Evolutionary conservation across 805 yeast species (phyloP), one percentile per base, ranked within the genome.

Genomic region (Metschnikowia santaceciliae): DNA sequence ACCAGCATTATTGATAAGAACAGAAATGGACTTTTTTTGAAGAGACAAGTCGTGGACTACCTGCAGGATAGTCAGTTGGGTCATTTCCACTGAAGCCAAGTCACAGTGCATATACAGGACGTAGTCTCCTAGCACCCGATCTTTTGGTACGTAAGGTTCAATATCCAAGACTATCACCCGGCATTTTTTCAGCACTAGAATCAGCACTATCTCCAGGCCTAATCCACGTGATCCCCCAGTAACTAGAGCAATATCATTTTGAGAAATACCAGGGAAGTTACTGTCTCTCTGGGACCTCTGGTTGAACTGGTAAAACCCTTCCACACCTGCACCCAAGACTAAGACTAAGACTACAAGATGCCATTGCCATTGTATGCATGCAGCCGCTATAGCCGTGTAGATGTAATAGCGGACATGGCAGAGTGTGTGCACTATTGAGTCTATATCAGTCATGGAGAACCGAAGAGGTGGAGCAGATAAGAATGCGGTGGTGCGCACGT

Each of bases 161-260:
- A 65, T 23, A 52, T 76, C 80, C 14, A 75, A 43, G 1, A 72
- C 61, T 40, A 60, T 55, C 13, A 76, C 64, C 19, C 53, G 59
- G 15, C 53, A 61, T 22, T 52, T 46, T 3, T 52, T 54, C 11
- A 6, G 23, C 4, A 49, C 37, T 2, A 78, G 54, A 17, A 22
- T 43, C 33, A 57, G 55, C 3, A 70, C 75, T 4, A 78, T 58
- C 43, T 70, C 75, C 1, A 58, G 54, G 0, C 85, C 85, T n/a
- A 80, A 61, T 0, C 85, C 84, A 32, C 62, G 56, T 14, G 77
- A 65, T 0, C 83, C 84, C 0, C 85, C 85, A 0, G 83, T 79
- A 5, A 79, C 63, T 23, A 78, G 42, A 2, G 76, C 74, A 23
- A 53, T 51, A 26, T 56, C 61, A 8, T 17, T 15, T 23, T 6